Conservation (phyloP, 345 rosid genomes). For the Chamaenerion angustifolium region DNA sequence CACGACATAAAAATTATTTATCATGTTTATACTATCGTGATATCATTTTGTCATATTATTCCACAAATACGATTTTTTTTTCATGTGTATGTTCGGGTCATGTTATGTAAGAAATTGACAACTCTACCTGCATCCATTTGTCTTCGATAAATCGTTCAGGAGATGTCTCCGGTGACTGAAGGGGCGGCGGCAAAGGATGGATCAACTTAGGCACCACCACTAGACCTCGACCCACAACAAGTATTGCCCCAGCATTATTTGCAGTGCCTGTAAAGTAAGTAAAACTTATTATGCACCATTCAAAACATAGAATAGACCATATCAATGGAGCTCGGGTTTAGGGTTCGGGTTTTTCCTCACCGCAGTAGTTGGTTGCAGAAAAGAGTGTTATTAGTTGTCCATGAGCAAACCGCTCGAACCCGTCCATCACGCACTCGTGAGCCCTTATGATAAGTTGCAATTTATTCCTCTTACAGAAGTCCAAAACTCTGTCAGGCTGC, state of each 20-base stretch:
- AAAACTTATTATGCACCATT: neutral
- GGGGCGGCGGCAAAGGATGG: slow-evolving; percentile 91
- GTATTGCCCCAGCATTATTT: slow-evolving; percentile 95
- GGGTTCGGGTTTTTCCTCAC: slow-evolving; percentile 26
- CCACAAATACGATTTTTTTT: no score
- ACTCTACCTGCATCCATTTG: slow-evolving; percentile 99
- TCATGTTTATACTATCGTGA: no score
- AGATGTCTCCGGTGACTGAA: slow-evolving; percentile 79
- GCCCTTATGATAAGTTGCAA: slow-evolving; percentile 88
- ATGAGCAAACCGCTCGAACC: slow-evolving; percentile 97
- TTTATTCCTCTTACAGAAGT: slow-evolving; percentile 89
- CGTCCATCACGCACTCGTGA: slow-evolving; percentile 99
- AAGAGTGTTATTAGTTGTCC: slow-evolving; percentile 95
- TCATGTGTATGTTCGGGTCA: no score
- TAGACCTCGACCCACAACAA: slow-evolving; percentile 93
- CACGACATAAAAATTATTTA: no score
- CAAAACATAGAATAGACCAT: slow-evolving; percentile 3
- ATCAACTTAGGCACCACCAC: slow-evolving; percentile 89
- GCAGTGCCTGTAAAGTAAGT: slow-evolving; percentile 51
- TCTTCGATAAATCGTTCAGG: slow-evolving; percentile 73
- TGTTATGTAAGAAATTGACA: no score
- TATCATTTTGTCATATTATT: no score
- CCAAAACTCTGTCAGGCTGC: slow-evolving; percentile 95
- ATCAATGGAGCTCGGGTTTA: no score
- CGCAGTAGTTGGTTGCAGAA: slow-evolving; percentile 96